phyloP scores from a whole-genome alignment of 345 rosid species.

The Boechera retrofracta region DNA sequence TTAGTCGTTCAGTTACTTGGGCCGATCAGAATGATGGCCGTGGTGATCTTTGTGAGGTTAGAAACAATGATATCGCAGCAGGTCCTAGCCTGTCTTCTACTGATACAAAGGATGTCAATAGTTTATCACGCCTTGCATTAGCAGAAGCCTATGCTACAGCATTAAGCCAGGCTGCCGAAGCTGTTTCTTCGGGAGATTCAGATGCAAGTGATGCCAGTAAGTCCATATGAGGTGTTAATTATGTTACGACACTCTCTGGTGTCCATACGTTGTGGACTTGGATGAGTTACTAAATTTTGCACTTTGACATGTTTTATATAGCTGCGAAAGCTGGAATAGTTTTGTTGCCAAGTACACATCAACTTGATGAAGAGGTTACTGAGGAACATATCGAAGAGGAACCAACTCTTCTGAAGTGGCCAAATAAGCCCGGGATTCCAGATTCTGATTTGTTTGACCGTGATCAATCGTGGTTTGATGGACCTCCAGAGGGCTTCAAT shows the following conservation, averaged over 20 bases:
- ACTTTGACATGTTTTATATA: slow-evolving; percentile 39
- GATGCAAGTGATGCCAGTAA: slow-evolving; percentile 66
- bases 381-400: slow-evolving; percentile 45
- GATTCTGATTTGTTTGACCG: slow-evolving; percentile 64
- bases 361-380: slow-evolving; percentile 45
- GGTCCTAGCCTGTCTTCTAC: slow-evolving; percentile 29
- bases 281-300: background rate
- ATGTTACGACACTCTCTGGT: slow-evolving; percentile 2
- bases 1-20: slow-evolving; percentile 75
- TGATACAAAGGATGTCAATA: slow-evolving; percentile 43
- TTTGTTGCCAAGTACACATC: slow-evolving; percentile 58
- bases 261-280: slow-evolving; percentile 20
- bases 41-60: slow-evolving; percentile 61
- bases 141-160: slow-evolving; percentile 87
- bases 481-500: slow-evolving; percentile 81
- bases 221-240: slow-evolving; percentile 29
- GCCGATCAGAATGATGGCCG: slow-evolving; percentile 65
- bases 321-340: slow-evolving; percentile 75
- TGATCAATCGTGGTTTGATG: slow-evolving; percentile 87
- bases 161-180: slow-evolving; percentile 77
- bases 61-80: slow-evolving; percentile 45
- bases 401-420: slow-evolving; percentile 62
- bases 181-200: slow-evolving; percentile 64
- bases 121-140: slow-evolving; percentile 54
- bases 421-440: slow-evolving; percentile 64